Evolutionary conservation across 2,329 filamentous ascomycete species (phyloP).

Genomic region (Fusarium hostae): DNA sequence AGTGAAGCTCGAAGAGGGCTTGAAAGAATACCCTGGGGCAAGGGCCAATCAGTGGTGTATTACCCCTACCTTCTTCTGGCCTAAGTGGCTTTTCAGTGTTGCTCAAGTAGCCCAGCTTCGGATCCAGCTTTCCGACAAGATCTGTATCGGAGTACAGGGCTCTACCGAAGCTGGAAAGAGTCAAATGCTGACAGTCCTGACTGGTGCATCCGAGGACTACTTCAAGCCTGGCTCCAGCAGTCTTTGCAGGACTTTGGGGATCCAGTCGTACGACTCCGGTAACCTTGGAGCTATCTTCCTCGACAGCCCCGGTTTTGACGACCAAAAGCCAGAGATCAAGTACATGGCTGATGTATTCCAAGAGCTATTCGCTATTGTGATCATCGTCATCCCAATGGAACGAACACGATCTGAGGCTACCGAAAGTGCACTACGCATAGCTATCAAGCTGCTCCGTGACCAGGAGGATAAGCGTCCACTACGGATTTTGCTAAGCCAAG

Average conservation of each 20-base stretch:
- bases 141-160: slow-evolving; percentile 1
- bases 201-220: background rate
- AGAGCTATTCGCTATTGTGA: background rate
- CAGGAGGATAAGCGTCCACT: background rate
- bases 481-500: background rate
- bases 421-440: background rate
- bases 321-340: background rate
- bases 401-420: background rate
- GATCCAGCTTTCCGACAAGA: background rate
- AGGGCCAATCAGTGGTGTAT: background rate
- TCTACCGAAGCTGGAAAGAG: slow-evolving; percentile 3
- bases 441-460: background rate
- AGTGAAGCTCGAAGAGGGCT: background rate
- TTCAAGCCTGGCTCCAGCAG: slow-evolving; percentile 6
- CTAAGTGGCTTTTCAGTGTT: background rate
- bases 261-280: background rate
- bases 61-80: background rate
- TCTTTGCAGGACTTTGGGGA: background rate
- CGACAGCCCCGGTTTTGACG: background rate
- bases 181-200: background rate
- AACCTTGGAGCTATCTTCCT: background rate
- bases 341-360: slow-evolving; percentile 9
- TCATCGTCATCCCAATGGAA: slow-evolving; percentile 6
- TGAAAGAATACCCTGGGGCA: background rate
- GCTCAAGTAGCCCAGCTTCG: background rate